Evolutionary conservation across 345 rosid genomes (phyloP).

Genomic region (Aquilaria yunnanensis): DNA sequence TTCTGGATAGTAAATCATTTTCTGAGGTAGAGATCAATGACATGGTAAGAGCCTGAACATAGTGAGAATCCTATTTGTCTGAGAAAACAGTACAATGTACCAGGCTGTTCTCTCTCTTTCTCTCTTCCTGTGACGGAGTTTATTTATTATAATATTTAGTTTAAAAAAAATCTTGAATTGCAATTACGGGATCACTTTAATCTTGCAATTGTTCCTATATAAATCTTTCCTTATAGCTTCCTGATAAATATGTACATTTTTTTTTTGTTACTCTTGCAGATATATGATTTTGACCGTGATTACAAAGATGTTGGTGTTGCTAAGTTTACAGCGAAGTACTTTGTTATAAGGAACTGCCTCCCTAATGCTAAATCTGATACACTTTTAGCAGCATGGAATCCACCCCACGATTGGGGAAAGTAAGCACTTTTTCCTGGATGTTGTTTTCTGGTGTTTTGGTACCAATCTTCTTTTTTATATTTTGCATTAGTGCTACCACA

Average conservation of each 20-base stretch:
- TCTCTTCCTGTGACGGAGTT: background rate
- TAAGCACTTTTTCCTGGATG: conserved; percentile 24
- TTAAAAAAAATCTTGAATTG: background rate
- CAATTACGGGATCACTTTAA: background rate
- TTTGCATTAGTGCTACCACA: too few relatives aligned
- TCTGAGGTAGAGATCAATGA: conserved; percentile 99
- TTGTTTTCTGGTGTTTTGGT: too few relatives aligned
- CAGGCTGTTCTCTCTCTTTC: too few relatives aligned
- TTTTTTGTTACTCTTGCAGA: conserved; percentile 31
- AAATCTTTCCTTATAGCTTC: background rate
- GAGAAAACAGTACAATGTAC: too few relatives aligned
- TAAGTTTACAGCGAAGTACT: conserved; percentile 64
- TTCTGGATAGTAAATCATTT: conserved; percentile 85
- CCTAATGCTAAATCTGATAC: conserved; percentile 72
- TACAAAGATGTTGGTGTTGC: conserved; percentile 91
- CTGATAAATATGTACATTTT: background rate
- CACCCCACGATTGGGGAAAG: conserved; percentile 97
- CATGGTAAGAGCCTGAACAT: conserved; percentile 49
- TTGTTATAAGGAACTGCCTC: conserved; percentile 77
- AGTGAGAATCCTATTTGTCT: background rate
- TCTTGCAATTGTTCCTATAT: background rate
- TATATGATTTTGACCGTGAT: conserved; percentile 91
- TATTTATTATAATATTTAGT: background rate
- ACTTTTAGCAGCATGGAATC: conserved; percentile 91
- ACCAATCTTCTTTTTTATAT: too few relatives aligned